phyloP scores from a whole-genome alignment of 345 rosid species.

The Moricandia arvensis region DNA sequence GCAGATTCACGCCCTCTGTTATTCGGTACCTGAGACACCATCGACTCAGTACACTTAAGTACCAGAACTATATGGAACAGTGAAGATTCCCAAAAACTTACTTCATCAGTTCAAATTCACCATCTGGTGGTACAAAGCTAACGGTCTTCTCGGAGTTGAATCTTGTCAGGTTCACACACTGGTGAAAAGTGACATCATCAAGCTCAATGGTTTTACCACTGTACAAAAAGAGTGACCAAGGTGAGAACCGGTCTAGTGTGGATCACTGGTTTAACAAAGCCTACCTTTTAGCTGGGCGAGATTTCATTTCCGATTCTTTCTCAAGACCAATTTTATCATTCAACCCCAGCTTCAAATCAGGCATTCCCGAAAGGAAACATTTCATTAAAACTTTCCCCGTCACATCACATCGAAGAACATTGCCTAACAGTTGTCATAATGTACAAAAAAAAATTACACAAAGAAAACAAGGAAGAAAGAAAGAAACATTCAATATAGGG shows the following conservation, averaged over 20 bases:
- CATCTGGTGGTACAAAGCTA: conserved; percentile 99
- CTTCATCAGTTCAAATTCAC: conserved; percentile 99
- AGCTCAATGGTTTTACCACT: conserved; percentile 98
- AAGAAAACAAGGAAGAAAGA: conserved; percentile 15
- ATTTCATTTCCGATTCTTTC: conserved; percentile 94
- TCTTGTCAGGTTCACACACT: conserved; percentile 95
- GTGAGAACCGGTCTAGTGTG: conserved; percentile 13
- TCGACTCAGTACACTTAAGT: background rate
- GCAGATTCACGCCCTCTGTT: conserved; percentile 97
- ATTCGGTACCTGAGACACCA: conserved; percentile 72
- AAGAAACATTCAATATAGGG: background rate
- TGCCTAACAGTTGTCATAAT: conserved; percentile 53
- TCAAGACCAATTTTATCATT: conserved; percentile 99
- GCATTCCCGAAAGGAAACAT: conserved; percentile 99
- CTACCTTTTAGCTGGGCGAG: conserved; percentile 95
- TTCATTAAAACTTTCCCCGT: conserved; percentile 98
- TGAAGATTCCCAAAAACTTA: conserved; percentile 41
- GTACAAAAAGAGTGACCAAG: conserved; percentile 29
- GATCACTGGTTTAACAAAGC: conserved; percentile 2
- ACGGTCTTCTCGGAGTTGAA: conserved; percentile 98
- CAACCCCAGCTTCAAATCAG: conserved; percentile 97
- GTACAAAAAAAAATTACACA: background rate
- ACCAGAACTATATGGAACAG: background rate
- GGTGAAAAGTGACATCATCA: conserved; percentile 98
- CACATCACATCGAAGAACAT: conserved; percentile 94